Base-by-base conservation (phyloP, 345 rosid species). In the Lenwebbia sp. region DNA sequence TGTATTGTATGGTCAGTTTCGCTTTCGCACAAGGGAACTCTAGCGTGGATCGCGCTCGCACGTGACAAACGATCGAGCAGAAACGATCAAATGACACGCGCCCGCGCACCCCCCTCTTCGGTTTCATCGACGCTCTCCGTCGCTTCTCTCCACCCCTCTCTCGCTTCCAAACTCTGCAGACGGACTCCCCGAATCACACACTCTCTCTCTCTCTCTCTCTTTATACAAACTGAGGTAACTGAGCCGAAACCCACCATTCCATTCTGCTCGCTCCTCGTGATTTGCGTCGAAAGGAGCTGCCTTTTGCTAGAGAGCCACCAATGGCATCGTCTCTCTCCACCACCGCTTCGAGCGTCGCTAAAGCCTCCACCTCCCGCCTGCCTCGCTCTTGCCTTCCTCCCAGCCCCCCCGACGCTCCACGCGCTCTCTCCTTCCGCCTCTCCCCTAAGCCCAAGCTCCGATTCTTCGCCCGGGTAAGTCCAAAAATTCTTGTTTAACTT, bases 381-480 rank as follows among this genome's bases (percentile, higher is more conserved):
- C 82, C 58, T 55, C 53, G n/a, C 56, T 23, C 56, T n/a, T 1
- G 40, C 33, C 3, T 41, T 26, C 52, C 12, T 22, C 74, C 12
- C 83, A 5, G 54, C 49, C 22, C 83, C n/a, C 37, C 75, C 1
- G 26, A 54, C 37, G 54, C 55, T 13, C 56, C 54, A 9, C 37
- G 65, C 22, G 37, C 81, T 51, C 87, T 92, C 78, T 90, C 92
- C 55, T 93, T 90, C 87, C 92, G 88, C 83, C 91, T 90, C 91
- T 88, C 95, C 54, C 58, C 90, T 12, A 88, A 75, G 54, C 91
- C 92, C 25, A 91, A 90, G 88, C 90, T 90, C 86, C 91, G 88
- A 28, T 88, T 94, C 83, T 88, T 89, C 85, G 60, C 92, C 87
- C 90, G 91, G 96, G 98, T 93, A 85, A 17, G 81, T 70, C 47